Conservation (phyloP, 2,329 filamentous ascomycete species). For the Metarhizium guizhouense region DNA sequence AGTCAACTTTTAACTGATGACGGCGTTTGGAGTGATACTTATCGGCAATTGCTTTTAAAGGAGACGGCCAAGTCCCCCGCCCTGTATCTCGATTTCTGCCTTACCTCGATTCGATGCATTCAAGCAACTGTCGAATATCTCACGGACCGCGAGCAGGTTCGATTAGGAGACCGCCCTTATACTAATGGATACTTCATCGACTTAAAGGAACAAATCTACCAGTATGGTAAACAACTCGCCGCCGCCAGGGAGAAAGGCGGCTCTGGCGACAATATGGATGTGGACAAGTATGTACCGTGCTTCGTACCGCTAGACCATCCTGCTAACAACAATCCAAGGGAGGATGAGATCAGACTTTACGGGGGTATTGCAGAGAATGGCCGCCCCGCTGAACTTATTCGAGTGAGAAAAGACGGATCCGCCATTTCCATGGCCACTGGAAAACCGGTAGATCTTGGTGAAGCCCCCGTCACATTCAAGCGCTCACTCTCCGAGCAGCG, state of each 20-base stretch:
- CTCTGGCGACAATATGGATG: constrained; percentile 48
- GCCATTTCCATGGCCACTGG: constrained; percentile 69
- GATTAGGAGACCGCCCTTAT: constrained; percentile 80
- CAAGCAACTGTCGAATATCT: constrained; percentile 82
- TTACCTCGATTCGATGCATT: constrained; percentile 82
- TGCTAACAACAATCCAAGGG: constrained; percentile 23
- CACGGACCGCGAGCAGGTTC: constrained; percentile 76
- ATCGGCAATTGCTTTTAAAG: constrained; percentile 65
- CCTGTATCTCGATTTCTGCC: constrained; percentile 78
- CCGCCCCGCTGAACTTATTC: constrained; percentile 73
- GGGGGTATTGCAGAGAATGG: constrained; percentile 78
- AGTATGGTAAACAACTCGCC: constrained; percentile 79
- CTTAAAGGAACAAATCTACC: constrained; percentile 83
- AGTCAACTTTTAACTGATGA: constrained; percentile 55
- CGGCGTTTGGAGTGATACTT: constrained; percentile 54
- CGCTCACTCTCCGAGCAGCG: constrained; percentile 59
- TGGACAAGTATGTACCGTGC: constrained; percentile 43
- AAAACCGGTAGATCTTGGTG: constrained; percentile 48
- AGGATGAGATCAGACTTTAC: constrained; percentile 67
- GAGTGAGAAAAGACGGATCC: constrained; percentile 71
- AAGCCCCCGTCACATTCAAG: constrained; percentile 48
- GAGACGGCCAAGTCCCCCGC: constrained; percentile 64
- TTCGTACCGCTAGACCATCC: constrained; percentile 18
- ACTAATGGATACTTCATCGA: constrained; percentile 96
- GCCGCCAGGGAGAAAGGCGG: constrained; percentile 60